A percentile compares a stretch with the other conserved stretches of the same genome.
Conservation (phyloP, 2,329 filamentous ascomycete genomes). For the Fusarium virguliforme region DNA sequence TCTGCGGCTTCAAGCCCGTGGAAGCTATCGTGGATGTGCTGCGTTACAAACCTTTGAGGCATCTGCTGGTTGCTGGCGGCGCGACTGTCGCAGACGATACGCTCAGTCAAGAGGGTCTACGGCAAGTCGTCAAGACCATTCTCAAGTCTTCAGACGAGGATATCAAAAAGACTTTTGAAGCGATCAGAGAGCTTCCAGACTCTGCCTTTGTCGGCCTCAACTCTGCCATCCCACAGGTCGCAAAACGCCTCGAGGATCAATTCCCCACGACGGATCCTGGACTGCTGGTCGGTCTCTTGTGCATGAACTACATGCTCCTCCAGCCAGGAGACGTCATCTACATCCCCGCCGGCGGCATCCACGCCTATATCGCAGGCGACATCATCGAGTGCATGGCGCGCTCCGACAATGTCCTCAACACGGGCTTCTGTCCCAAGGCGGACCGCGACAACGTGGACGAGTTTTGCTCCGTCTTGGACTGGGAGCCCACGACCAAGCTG, state of each 20-base stretch:
- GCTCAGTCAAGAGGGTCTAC: slow-evolving; percentile 66
- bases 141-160: slow-evolving; percentile 66
- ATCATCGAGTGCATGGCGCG: slow-evolving; percentile 87
- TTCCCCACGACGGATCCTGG: slow-evolving; percentile 77
- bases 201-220: slow-evolving; percentile 65
- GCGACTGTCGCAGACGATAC: slow-evolving; percentile 50
- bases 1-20: slow-evolving; percentile 81
- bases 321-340: slow-evolving; percentile 77
- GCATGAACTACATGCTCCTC: slow-evolving; percentile 82
- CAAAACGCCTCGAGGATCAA: slow-evolving; percentile 76
- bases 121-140: slow-evolving; percentile 68
- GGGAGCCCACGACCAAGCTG: slow-evolving; percentile 71
- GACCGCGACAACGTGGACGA: slow-evolving; percentile 76
- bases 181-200: slow-evolving; percentile 57
- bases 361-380: slow-evolving; percentile 81
- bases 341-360: slow-evolving; percentile 81
- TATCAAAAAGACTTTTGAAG: slow-evolving; percentile 43
- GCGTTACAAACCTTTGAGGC: slow-evolving; percentile 58
- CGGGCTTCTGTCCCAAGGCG: slow-evolving; percentile 79
- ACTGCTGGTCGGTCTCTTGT: slow-evolving; percentile 77
- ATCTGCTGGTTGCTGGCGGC: slow-evolving; percentile 40
- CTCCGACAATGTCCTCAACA: slow-evolving; percentile 82
- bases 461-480: slow-evolving; percentile 76
- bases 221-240: slow-evolving; percentile 74
- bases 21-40: slow-evolving; percentile 73